Evolutionary conservation across 2,329 filamentous ascomycete genomes (phyloP), one percentile per base, ranked within the genome.

Genomic region (Colletotrichum orbiculare): DNA sequence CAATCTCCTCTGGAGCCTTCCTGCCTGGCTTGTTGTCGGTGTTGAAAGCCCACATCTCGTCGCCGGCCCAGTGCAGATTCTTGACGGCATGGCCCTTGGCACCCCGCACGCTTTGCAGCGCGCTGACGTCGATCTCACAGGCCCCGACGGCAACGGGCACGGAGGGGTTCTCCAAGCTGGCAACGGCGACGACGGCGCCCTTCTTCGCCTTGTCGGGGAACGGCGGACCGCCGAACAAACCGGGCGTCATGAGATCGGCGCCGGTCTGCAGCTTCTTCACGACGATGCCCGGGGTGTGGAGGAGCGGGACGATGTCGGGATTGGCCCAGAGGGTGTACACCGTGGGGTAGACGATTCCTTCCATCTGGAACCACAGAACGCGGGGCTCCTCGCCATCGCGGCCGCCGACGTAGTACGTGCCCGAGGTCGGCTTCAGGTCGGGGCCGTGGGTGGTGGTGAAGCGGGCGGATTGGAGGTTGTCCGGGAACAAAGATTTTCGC

Each of bases 401-500:
- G 12, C 54, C 49, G 42, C 54, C 54, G 54, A 57, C 43, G 15
- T 57, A 57, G 43, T 33, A 39, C 7, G 43, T 57, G n/a, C 54
- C 54, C 6, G 54, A 57, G 34, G 54, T n/a, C 34, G 34, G 43
- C 54, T 57, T 57, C 11, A 57, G 17, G n/a, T 57, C 54, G 15
- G 54, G 54, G 15, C 54, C 54, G 43, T 48, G 34, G 9, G 54
- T 57, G 45, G 43, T 48, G 35, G 54, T 57, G 45, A 57, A 57
- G 45, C 54, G 54, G n/a, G 54, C 54, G 8, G 43, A 57, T n/a
- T 48, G 54, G 6, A 57, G 54, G 37, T 57, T 57, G 33, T 57
- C 43, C 43, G 54, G 54, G 43, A 57, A 57, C 42, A 57, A n/a
- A 57, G 54, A 57, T 47, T 57, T 48, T 48, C 54, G 54, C 12